Conservation (phyloP, 164 flowering plant genomes). For the Annona cherimola region DNA sequence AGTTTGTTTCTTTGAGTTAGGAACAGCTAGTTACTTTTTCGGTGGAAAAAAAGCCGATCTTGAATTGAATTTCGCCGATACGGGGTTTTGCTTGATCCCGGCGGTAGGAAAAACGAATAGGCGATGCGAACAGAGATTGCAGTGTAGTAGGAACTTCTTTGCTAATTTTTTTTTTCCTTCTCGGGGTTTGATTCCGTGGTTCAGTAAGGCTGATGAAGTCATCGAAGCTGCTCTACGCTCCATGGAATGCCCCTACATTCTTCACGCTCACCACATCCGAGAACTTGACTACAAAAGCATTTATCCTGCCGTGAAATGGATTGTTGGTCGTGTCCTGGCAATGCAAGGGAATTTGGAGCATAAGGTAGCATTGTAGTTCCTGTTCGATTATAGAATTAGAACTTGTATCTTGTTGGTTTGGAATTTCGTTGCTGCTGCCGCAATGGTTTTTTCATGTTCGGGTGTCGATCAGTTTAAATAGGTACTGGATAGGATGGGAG, state of each 20-base stretch:
- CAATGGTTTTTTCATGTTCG: too few relatives aligned
- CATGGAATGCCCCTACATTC: constrained; percentile 22
- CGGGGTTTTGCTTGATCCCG: too few relatives aligned
- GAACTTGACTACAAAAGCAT: constrained; percentile 18
- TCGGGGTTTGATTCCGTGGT: neutral
- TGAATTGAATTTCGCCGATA: too few relatives aligned
- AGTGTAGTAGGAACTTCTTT: too few relatives aligned
- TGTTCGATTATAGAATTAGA: neutral
- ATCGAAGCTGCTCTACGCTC: constrained; percentile 22
- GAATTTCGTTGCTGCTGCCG: neutral
- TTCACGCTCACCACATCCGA: constrained; percentile 21
- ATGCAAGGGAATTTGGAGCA: constrained; percentile 5
- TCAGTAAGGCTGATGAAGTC: constrained; percentile 15
- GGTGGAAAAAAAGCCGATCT: too few relatives aligned
- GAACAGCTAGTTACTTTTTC: too few relatives aligned
- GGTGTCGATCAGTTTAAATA: neutral
- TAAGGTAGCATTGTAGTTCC: constrained; percentile 15
- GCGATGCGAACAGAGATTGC: too few relatives aligned
- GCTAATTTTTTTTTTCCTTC: neutral
- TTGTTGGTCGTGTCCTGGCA: constrained; percentile 12
- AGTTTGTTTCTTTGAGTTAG: too few relatives aligned
- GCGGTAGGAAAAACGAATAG: too few relatives aligned
- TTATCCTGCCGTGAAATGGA: constrained; percentile 26
- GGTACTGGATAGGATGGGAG: neutral
- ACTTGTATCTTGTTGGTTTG: neutral